These are phyloP conservation scores for Globisporangium cylindrosporum DNA, from an alignment of 352 stramenopile genomes.

Conservation along the genomic window DNA sequence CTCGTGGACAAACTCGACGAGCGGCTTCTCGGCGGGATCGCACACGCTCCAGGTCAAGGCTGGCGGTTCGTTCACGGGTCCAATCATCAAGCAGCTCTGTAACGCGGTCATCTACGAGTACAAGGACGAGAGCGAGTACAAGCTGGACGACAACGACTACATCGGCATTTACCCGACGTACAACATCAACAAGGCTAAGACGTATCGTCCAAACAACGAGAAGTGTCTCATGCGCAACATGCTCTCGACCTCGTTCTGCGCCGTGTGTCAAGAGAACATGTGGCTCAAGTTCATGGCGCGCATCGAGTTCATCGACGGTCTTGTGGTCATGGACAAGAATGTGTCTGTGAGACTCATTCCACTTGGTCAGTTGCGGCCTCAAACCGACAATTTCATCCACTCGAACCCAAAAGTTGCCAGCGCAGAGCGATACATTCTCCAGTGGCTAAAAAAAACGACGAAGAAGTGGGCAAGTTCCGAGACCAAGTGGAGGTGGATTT, in stretches of 20 bases:
- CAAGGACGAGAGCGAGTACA: constrained; percentile 23
- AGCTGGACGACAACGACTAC: constrained; percentile 22
- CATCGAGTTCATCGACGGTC: constrained; percentile 32
- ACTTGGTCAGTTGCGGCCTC: constrained; percentile 24
- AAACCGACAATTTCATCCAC: constrained; percentile 22
- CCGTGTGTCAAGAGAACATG: constrained; percentile 40
- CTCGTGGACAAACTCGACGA: constrained; percentile 21
- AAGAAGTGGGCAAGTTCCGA: no score
- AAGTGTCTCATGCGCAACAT: constrained; percentile 47
- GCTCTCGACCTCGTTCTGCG: constrained; percentile 30
- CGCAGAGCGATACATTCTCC: no score
- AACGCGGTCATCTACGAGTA: constrained; percentile 35
- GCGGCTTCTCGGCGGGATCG: constrained; percentile 23
- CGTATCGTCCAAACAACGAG: constrained; percentile 31
- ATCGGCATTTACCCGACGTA: constrained; percentile 36
- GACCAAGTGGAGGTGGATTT: no score
- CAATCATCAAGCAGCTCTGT: constrained; percentile 35
- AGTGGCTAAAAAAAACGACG: no score
- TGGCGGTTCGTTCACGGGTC: constrained; percentile 21
- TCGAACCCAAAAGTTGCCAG: no score
- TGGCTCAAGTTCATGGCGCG: constrained; percentile 32
- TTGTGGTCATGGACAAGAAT: constrained; percentile 10
- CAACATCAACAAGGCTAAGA: constrained; percentile 28
- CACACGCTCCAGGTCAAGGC: constrained; percentile 29
- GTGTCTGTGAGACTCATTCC: constrained; percentile 28